Conservation (phyloP, 768 basidiomycete species). For the Nevesoporus exiguus region DNA sequence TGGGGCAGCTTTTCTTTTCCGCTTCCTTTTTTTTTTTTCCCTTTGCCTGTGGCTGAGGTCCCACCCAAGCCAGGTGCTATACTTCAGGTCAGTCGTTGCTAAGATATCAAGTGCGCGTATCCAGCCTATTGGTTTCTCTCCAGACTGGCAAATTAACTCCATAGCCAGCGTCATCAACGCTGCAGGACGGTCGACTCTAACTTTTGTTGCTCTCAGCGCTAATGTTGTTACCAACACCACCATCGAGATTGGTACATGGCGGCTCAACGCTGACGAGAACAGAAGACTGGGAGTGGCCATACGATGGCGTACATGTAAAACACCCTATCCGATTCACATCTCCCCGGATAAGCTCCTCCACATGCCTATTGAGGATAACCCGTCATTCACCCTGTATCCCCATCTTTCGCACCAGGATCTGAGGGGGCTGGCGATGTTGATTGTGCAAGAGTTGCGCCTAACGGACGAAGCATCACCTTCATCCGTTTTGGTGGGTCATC, state of each 20-base stretch:
- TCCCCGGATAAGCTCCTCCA: conserved; percentile 32
- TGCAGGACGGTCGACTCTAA: too few relatives aligned
- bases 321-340: conserved; percentile 2
- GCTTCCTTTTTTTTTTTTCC: too few relatives aligned
- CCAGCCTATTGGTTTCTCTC: too few relatives aligned
- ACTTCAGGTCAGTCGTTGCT: too few relatives aligned
- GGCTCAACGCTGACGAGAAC: background rate
- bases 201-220: background rate
- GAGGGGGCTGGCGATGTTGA: conserved; percentile 46
- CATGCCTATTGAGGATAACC: background rate
- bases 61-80: too few relatives aligned
- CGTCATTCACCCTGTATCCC: conserved; percentile 58
- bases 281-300: conserved; percentile 12
- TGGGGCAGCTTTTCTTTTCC: conserved; percentile 38
- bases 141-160: too few relatives aligned
- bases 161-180: too few relatives aligned
- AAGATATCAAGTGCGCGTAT: too few relatives aligned
- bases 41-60: too few relatives aligned
- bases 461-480: conserved; percentile 63
- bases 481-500: conserved; percentile 62
- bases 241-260: conserved; percentile 9
- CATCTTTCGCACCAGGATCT: conserved; percentile 67
- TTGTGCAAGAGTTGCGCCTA: conserved; percentile 27
- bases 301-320: conserved; percentile 1
- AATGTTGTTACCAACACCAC: background rate